A percentile compares a stretch with the other conserved stretches of the same genome.
Conservation (phyloP, 306 rosid species). For the Quercus wislizeni region DNA sequence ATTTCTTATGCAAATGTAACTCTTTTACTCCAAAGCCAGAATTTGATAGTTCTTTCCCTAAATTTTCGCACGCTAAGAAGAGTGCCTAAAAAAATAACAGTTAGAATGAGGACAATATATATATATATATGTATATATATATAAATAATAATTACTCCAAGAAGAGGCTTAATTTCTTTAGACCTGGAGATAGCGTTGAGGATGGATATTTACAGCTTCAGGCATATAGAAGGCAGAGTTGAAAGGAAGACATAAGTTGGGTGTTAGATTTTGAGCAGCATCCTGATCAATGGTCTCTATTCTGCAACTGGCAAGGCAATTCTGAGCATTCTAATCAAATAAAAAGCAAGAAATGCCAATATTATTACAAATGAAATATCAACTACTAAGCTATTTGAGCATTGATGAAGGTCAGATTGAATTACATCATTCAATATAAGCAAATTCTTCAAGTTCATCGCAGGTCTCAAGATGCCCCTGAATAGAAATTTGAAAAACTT, state of each 20-base stretch:
- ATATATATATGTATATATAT: not conserved
- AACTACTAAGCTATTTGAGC: constrained; percentile 12
- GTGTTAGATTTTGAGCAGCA: constrained; percentile 59
- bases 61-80: constrained; percentile 59
- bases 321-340: constrained; percentile 65
- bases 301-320: constrained; percentile 75
- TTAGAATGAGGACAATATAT: constrained; percentile 7
- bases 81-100: constrained; percentile 57
- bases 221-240: constrained; percentile 83
- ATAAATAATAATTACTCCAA: not conserved
- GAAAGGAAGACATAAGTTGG: constrained; percentile 50
- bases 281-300: constrained; percentile 51
- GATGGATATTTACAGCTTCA: constrained; percentile 68
- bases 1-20: constrained; percentile 48
- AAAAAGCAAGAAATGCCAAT: constrained; percentile 22
- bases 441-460: constrained; percentile 66
- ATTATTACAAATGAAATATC: constrained; percentile 8
- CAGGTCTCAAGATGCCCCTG: constrained; percentile 96
- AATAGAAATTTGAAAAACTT: constrained; percentile 48
- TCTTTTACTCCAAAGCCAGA: constrained; percentile 51
- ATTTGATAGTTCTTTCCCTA: constrained; percentile 43
- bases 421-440: constrained; percentile 57
- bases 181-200: constrained; percentile 78
- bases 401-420: constrained; percentile 19
- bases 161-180: constrained; percentile 4